A percentile compares a stretch with the other conserved stretches of the same genome.
Conservation (phyloP, 1,139 yeast genomes). For the Eremothecium gossypii region DNA sequence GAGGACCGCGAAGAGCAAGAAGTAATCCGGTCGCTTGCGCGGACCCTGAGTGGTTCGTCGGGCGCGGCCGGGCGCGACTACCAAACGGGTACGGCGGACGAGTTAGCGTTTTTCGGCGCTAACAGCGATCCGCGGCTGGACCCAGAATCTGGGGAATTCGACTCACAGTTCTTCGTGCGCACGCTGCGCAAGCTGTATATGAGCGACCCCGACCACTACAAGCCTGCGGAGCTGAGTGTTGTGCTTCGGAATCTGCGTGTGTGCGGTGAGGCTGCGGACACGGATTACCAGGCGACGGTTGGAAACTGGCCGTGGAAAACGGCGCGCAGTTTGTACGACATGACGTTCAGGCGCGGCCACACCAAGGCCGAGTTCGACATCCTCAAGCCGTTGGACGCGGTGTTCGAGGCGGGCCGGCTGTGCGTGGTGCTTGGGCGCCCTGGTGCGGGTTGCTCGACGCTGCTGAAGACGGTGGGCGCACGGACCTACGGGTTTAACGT, state of each 20-base stretch:
- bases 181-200: constrained; percentile 49
- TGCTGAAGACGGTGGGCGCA: constrained; percentile 56
- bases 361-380: constrained; percentile 36
- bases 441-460: constrained; percentile 73
- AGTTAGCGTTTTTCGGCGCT: constrained; percentile 2
- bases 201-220: constrained; percentile 52
- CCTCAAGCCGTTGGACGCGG: constrained; percentile 53
- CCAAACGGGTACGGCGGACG: not conserved
- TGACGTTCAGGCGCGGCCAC: not conserved
- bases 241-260: constrained; percentile 60
- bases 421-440: constrained; percentile 72
- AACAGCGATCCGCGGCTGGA: constrained; percentile 39
- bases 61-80: not conserved
- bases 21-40: constrained; percentile 9
- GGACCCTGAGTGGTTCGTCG: constrained; percentile 7
- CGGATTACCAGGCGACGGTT: constrained; percentile 70
- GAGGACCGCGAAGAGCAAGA: constrained; percentile 8
- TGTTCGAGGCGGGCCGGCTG: constrained; percentile 57
- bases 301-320: constrained; percentile 36
- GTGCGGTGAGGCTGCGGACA: constrained; percentile 61
- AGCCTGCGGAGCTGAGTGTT: constrained; percentile 53
- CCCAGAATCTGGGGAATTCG: constrained; percentile 48
- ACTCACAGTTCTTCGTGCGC: constrained; percentile 57
- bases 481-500: constrained; percentile 61
- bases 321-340: constrained; percentile 17